Evolutionary conservation across 2,329 filamentous ascomycete species (phyloP), one percentile per base, ranked within the genome.

Genomic region (Fusarium setosum): DNA sequence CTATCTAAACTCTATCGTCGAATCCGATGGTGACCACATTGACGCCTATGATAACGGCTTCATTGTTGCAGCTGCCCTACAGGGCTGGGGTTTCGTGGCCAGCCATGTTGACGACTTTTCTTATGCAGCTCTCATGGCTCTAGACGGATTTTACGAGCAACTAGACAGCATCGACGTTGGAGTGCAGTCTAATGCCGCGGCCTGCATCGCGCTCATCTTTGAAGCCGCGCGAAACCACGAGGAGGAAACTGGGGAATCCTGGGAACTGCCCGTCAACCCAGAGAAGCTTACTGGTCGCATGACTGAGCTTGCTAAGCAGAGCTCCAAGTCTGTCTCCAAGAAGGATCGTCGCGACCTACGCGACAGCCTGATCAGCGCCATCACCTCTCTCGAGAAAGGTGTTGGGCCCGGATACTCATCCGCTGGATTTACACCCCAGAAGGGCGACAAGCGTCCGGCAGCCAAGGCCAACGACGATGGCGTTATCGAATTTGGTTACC

Each of bases 101-200:
- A 94, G 91, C 5, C 87, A 92, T 61, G 81, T 95, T 7, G 90
- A 94, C 4, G 92, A 95, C 70, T 83, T 94, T 40, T 88, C 92
- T 68, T 85, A 86, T 15, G 84, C 89, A 61, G 92, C 90, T 29
- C 89, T 93, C 65, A 80, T 87, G 24, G 90, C 92, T 15, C 86
- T 96, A 70, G 91, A 96, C 52, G 89, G 90, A 3, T 93, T 97
- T 69, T 89, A 92, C 38, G 93, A 97, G 45, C 94, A 97, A 77
- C 89, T 97, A 17, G 89, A 94, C 60, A 93, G 91, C 74, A 84
- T 84, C 29, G 89, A 93, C 59, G 81, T 88, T 1, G 82, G 86
- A 9, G 92, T 97, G 1, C 92, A 96, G 72, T 88, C 93, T 42
- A 88, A 90, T 4, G 91, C 93, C 0, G 93, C 91, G 4, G 87